Percentiles rank a stretch among this genome's conserved stretches.
Evolutionary conservation across 129 eudicot species (phyloP).

Genomic region (Kitagawia praeruptora): DNA sequence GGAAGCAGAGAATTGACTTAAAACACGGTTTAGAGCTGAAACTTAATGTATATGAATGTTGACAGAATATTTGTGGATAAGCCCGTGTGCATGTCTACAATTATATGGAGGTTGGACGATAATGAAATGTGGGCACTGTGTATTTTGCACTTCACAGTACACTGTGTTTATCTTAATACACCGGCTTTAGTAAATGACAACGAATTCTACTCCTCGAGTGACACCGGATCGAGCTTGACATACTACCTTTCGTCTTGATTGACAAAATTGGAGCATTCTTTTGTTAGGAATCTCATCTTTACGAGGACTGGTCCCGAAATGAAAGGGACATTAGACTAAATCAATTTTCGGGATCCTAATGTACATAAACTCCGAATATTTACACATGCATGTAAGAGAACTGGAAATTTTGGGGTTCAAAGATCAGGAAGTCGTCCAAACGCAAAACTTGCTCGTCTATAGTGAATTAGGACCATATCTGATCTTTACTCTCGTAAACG

Average conservation of each 20-base stretch:
- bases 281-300: neutral
- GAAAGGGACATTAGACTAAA: no score
- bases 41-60: neutral
- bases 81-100: neutral
- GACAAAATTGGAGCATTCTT: neutral
- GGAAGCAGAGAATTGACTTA: neutral
- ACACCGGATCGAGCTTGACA: neutral
- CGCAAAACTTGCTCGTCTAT: no score
- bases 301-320: no score
- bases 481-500: no score
- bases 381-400: no score
- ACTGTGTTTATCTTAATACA: neutral
- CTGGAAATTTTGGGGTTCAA: no score
- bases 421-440: no score
- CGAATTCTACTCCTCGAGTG: neutral
- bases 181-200: slow-evolving; percentile 1
- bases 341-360: no score
- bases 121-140: slow-evolving; percentile 3
- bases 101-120: neutral
- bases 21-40: neutral
- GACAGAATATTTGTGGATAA: slow-evolving; percentile 1
- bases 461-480: no score
- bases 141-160: neutral
- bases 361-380: no score
- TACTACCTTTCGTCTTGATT: neutral